These are phyloP conservation scores for Talaromyces ruber DNA, from an alignment of 495 filamentous ascomycete species.

Conservation along the genomic window DNA sequence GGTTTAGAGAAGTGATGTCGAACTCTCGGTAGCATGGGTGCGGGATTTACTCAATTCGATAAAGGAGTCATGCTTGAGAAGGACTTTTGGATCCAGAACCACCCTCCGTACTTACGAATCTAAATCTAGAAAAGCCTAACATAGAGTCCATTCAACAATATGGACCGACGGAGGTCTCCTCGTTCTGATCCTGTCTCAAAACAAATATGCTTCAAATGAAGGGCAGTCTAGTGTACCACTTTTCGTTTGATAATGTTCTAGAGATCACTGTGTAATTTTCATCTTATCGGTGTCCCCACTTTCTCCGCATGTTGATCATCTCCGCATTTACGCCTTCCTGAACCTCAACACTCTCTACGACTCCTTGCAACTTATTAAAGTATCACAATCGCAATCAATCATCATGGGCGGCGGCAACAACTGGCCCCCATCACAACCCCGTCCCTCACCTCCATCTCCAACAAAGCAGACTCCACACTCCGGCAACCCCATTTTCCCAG, in stretches of 20 bases:
- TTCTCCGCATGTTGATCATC: not conserved
- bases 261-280: too few species aligned
- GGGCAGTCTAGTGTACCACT: not conserved
- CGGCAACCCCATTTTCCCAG: constrained; percentile 31
- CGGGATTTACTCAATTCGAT: too few species aligned
- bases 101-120: not conserved
- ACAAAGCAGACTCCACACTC: not conserved
- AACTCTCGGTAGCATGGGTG: not conserved
- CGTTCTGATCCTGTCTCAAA: too few species aligned
- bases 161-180: too few species aligned
- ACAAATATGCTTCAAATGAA: too few species aligned
- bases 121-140: not conserved
- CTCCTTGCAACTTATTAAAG: not conserved
- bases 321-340: not conserved
- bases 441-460: not conserved
- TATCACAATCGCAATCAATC: not conserved
- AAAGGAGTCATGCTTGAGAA: not conserved
- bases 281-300: not conserved
- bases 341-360: not conserved
- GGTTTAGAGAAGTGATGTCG: not conserved
- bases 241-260: too few species aligned
- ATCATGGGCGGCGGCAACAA: not conserved
- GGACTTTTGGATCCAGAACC: not conserved
- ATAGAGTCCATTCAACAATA: too few species aligned
- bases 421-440: not conserved